These are phyloP conservation scores for Coffea eugenioides DNA, from an alignment of 257 asterid species.

Conservation along the genomic window DNA sequence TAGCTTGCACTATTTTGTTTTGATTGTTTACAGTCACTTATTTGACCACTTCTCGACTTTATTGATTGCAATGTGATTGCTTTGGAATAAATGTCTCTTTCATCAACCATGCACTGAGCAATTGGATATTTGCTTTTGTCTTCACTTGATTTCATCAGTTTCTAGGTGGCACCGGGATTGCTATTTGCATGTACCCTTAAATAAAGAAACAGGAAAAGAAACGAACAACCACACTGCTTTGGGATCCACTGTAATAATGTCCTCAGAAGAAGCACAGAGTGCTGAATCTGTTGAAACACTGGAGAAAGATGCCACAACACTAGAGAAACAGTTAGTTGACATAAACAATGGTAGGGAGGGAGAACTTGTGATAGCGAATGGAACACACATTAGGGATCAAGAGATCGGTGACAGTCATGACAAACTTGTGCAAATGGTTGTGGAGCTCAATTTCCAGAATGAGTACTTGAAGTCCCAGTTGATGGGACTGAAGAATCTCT, in stretches of 20 bases:
- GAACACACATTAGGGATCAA: constrained; percentile 21
- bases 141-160: not conserved
- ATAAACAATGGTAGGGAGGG: constrained; percentile 26
- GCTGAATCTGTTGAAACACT: constrained; percentile 38
- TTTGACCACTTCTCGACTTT: not conserved
- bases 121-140: not conserved
- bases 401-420: constrained; percentile 43
- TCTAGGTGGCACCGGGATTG: not conserved
- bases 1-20: not conserved
- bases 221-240: constrained; percentile 1
- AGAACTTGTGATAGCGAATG: constrained; percentile 45
- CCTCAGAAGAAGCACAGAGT: constrained; percentile 43
- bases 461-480: constrained; percentile 82
- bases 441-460: constrained; percentile 80
- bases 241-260: constrained; percentile 34
- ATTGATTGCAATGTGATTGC: not conserved
- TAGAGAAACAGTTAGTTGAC: constrained; percentile 39
- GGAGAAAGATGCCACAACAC: constrained; percentile 29
- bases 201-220: not conserved
- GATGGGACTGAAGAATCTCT: constrained; percentile 48
- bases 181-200: not conserved
- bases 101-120: not conserved
- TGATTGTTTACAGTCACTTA: not conserved
- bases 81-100: not conserved
- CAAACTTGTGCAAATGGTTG: constrained; percentile 65